Evolutionary conservation across 2,329 filamentous ascomycete species (phyloP).

Genomic region (Stachybotrys elegans): DNA sequence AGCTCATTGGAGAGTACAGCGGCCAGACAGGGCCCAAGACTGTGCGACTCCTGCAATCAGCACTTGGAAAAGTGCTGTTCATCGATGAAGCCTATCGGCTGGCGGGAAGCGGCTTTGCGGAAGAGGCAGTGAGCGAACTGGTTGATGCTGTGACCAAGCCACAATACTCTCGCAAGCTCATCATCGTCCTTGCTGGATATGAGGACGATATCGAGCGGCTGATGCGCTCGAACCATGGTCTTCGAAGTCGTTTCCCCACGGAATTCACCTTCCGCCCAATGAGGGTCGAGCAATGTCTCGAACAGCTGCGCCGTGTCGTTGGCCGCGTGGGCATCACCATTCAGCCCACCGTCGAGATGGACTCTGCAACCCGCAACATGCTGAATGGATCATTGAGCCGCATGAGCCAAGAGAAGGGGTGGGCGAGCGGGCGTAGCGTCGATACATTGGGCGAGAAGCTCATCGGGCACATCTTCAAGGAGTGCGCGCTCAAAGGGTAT

Average conservation of each 20-base stretch:
- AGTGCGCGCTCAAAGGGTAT: slow-evolving; percentile 25
- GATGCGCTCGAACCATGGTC: slow-evolving; percentile 54
- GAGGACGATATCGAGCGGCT: slow-evolving; percentile 60
- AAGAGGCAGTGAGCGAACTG: slow-evolving; percentile 48
- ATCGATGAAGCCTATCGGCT: slow-evolving; percentile 69
- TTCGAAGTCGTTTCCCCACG: slow-evolving; percentile 60
- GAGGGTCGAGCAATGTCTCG: slow-evolving; percentile 36
- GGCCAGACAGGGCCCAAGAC: slow-evolving; percentile 67
- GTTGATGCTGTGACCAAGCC: slow-evolving; percentile 48
- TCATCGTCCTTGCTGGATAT: slow-evolving; percentile 66
- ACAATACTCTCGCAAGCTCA: slow-evolving; percentile 51
- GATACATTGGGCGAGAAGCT: slow-evolving; percentile 47
- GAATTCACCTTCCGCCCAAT: slow-evolving; percentile 51
- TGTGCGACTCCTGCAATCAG: slow-evolving; percentile 51
- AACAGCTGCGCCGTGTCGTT: slow-evolving; percentile 36
- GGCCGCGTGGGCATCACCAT: slow-evolving; percentile 22
- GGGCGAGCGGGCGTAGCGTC: slow-evolving; percentile 61
- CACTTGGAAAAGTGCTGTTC: slow-evolving; percentile 63
- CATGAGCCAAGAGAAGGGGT: slow-evolving; percentile 41
- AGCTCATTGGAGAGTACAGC: slow-evolving; percentile 62
- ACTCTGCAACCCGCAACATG: slow-evolving; percentile 18
- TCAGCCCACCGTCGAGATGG: slow-evolving; percentile 17
- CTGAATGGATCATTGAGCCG: slow-evolving; percentile 30
- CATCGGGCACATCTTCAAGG: slow-evolving; percentile 35
- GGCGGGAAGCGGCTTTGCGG: slow-evolving; percentile 44